Evolutionary conservation across 106 monocot genomes (phyloP).

Genomic region (Acorus gramineus): DNA sequence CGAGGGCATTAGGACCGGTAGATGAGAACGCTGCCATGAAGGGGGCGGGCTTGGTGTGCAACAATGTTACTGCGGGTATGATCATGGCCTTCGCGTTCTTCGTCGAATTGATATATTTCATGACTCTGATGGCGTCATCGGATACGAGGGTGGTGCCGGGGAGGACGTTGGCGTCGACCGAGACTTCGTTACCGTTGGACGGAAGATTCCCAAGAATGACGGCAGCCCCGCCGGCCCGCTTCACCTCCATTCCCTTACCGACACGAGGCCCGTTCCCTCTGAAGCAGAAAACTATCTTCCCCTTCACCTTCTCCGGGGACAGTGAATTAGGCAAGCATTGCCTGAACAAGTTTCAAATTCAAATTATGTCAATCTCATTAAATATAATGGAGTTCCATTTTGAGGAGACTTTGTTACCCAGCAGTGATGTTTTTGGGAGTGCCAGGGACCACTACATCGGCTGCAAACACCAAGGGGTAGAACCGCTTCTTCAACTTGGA

Average conservation of each 20-base stretch:
- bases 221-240: conserved; percentile 64
- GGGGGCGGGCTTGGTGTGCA: conserved; percentile 41
- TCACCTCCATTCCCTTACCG: conserved; percentile 69
- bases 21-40: conserved; percentile 77
- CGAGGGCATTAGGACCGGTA: conserved; percentile 59
- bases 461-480: conserved; percentile 59
- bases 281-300: conserved; percentile 72
- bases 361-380: too few relatives aligned
- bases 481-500: conserved; percentile 22
- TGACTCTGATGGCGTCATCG: conserved; percentile 18
- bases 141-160: conserved; percentile 46
- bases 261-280: conserved; percentile 53
- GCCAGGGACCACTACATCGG: conserved; percentile 48
- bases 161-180: conserved; percentile 62
- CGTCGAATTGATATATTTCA: conserved; percentile 44
- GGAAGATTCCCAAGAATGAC: conserved; percentile 57
- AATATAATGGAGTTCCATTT: too few relatives aligned
- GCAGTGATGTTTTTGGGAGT: conserved; percentile 39
- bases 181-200: conserved; percentile 52
- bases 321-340: conserved; percentile 80
- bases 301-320: conserved; percentile 30
- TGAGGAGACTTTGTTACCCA: conserved; percentile 13
- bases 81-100: conserved; percentile 29
- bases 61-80: conserved; percentile 31
- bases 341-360: conserved; percentile 12